Evolutionary conservation across 2,329 filamentous ascomycete species (phyloP).

Genomic region (Botryosphaeria agaves): DNA sequence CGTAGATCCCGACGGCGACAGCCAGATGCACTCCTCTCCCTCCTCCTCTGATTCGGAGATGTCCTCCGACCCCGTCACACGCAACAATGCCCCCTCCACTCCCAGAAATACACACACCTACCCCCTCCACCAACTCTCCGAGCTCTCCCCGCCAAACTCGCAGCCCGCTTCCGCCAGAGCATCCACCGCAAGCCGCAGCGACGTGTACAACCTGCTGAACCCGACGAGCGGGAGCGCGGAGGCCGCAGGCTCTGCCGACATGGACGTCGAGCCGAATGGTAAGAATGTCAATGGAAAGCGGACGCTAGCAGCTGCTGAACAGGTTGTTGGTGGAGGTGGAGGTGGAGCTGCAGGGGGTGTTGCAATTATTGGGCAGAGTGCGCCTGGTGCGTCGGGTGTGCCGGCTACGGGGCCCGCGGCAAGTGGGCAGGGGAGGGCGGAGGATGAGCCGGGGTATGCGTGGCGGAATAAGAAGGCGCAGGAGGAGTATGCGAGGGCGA

Average conservation of each 20-base stretch:
- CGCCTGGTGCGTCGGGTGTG: constrained; percentile 1
- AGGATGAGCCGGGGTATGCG: constrained; percentile 28
- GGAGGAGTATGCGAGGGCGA: constrained; percentile 35
- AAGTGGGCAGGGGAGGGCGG: constrained; percentile 7
- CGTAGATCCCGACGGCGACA: constrained; percentile 36
- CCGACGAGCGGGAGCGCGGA: no score
- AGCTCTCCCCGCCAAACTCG: constrained; percentile 38
- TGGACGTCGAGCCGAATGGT: no score
- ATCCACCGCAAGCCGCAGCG: constrained; percentile 6
- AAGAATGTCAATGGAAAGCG: no score
- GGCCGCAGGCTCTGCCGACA: no score
- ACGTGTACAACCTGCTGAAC: constrained; percentile 4
- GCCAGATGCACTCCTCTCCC: constrained; percentile 39
- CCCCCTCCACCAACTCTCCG: constrained; percentile 15
- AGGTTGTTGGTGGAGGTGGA: not conserved
- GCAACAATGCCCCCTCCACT: constrained; percentile 21
- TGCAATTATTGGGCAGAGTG: constrained; percentile 1
- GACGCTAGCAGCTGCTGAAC: no score
- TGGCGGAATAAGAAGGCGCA: constrained; percentile 40
- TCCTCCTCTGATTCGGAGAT: no score
- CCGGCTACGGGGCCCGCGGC: not conserved
- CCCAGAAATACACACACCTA: constrained; percentile 14
- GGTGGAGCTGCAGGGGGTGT: not conserved
- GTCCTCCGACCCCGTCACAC: no score
- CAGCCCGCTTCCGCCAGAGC: constrained; percentile 18